Evolutionary conservation across 2,329 filamentous ascomycete genomes (phyloP), one percentile per base, ranked within the genome.

Genomic region (Aspergillus cejpii): DNA sequence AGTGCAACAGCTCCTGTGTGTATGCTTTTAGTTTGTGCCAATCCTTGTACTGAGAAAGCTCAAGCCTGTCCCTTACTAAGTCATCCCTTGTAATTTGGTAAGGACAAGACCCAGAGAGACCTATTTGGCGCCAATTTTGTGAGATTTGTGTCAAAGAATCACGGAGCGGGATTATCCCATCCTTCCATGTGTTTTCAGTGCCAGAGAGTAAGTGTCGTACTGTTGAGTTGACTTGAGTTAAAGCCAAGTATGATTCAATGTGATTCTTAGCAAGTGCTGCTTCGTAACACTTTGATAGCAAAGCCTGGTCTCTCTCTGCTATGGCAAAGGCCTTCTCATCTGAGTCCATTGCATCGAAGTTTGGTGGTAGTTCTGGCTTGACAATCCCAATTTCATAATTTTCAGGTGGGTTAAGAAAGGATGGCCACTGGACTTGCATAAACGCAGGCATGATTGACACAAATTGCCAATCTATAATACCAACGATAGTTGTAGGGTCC

Each of bases 401-500:
- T 29, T 57, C 45, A 2, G 56, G 52, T 1, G 51, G 49, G 19
- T 27, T 39, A 12, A 54, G 45, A 24, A 56, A 51, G 19, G 36
- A 37, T 5, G 49, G 47, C 46, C 43, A 51, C 33, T 47, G 53
- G 44, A 48, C 37, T 42, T 54, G 48, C 43, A 41, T 47, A 23
- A 56, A 58, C 8, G 43, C 38, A 1, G 54, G 51, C 45, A 54
- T 48, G 37, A 58, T 49, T 4, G 49, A 48, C 6, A 42, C 40
- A 8, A 49, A 52, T 45, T 57, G 49, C 54, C 51, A 57, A 27
- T 58, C 53, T 28, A 59, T 51, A 15, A 58, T 47, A 26, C 44
- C 33, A 8, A 49, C 37, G 1, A 58, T 47, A 7, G 27, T 49
- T 17, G 49, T 52, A 0, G 51, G 49, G n/a, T 55, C 55, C 27